Percentiles rank a stretch among this genome's conserved stretches.
Conservation (phyloP, 192 early-diverging fungal genomes). For the Linnemannia zychae region DNA sequence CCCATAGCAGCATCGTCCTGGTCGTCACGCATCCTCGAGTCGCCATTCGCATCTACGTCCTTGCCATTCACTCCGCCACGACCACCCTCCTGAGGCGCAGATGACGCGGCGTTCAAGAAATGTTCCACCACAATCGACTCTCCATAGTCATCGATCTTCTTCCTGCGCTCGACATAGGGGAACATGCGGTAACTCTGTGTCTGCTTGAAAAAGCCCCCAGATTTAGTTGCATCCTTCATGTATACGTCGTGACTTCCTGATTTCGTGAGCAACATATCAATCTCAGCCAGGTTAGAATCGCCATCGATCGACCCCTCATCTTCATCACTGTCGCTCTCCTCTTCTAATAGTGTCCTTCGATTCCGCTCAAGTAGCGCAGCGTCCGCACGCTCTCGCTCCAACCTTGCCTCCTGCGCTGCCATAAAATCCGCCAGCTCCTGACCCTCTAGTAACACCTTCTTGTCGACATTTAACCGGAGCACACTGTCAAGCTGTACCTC, state of each 20-base stretch:
- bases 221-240: conserved; percentile 80
- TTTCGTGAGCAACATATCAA: conserved; percentile 42
- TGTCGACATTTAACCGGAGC: conserved; percentile 56
- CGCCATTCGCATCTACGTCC: conserved; percentile 45
- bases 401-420: conserved; percentile 70
- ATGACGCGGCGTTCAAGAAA: conserved; percentile 54
- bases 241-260: conserved; percentile 78
- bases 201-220: conserved; percentile 83
- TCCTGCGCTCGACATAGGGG: conserved; percentile 85
- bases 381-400: conserved; percentile 82
- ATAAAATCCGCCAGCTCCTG: conserved; percentile 82
- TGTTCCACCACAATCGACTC: conserved; percentile 80
- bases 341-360: conserved; percentile 81
- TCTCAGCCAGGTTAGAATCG: conserved; percentile 27
- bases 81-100: conserved; percentile 14
- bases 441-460: conserved; percentile 87
- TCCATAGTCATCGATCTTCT: conserved; percentile 94
- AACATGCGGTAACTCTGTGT: conserved; percentile 89
- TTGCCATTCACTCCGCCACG: conserved; percentile 12
- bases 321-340: conserved; percentile 74
- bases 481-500: conserved; percentile 44
- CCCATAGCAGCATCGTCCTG: conserved; percentile 28
- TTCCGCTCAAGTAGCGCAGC: conserved; percentile 73
- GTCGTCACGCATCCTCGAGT: conserved; percentile 36
- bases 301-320: conserved; percentile 66